Evolutionary conservation across 1,139 yeast genomes (phyloP).

Genomic region (Eremothecium cymbalariae): DNA sequence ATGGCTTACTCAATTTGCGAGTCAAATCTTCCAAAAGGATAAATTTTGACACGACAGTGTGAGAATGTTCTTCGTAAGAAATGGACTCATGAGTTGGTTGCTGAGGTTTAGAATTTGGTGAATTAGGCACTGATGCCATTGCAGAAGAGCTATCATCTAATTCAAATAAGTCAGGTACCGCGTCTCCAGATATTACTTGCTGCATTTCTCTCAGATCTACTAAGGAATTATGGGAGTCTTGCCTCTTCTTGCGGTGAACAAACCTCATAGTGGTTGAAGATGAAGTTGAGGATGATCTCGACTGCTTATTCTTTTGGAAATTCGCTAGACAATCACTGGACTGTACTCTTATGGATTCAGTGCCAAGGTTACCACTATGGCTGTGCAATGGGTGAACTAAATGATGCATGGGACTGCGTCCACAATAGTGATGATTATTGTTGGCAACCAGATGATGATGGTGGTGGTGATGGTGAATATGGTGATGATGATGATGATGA

Average conservation of each 20-base stretch:
- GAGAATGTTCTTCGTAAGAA: conserved; percentile 24
- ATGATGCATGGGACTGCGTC: too few species aligned
- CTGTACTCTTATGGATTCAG: conserved; percentile 3
- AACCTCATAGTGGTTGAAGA: conserved; percentile 1
- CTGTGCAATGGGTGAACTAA: not conserved
- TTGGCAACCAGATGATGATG: too few species aligned
- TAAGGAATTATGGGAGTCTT: conserved; percentile 4
- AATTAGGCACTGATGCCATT: conserved; percentile 1
- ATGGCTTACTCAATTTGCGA: conserved; percentile 70
- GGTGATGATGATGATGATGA: not conserved
- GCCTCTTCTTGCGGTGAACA: conserved; percentile 1
- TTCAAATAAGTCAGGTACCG: not conserved
- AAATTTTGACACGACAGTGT: conserved; percentile 43
- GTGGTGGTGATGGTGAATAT: too few species aligned
- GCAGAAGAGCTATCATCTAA: conserved; percentile 2
- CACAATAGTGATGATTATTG: too few species aligned
- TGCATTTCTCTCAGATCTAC: conserved; percentile 5
- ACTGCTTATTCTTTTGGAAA: conserved; percentile 1
- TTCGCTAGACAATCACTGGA: conserved; percentile 2
- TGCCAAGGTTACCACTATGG: not conserved
- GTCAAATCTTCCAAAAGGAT: conserved; percentile 90
- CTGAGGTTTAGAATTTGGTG: conserved; percentile 5
- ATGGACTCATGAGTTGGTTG: conserved; percentile 13
- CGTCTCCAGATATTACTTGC: conserved; percentile 1
- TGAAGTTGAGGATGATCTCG: conserved; percentile 6